phyloP scores from a whole-genome alignment of 768 basidiomycete species.

The Russula vinacea region DNA sequence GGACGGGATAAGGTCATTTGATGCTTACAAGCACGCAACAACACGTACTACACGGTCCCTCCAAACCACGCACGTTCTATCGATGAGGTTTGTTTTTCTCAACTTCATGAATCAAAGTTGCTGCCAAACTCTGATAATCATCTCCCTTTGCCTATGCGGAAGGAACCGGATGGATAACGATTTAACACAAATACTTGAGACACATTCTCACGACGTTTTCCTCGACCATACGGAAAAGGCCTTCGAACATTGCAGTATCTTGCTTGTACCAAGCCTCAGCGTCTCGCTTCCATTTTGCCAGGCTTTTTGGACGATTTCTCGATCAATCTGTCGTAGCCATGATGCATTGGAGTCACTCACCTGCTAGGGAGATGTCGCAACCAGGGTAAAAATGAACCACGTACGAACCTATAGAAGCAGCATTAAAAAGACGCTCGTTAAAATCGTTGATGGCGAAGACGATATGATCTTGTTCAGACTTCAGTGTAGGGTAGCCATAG shows the following conservation, averaged over 20 bases:
- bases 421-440: background rate
- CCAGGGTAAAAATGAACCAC: background rate
- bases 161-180: background rate
- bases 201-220: background rate
- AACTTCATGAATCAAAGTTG: background rate
- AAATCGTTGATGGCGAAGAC: background rate
- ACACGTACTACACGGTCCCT: background rate
- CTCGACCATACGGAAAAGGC: background rate
- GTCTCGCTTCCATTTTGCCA: background rate
- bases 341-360: too few relatives aligned
- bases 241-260: background rate
- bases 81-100: background rate
- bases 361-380: too few relatives aligned
- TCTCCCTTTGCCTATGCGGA: background rate
- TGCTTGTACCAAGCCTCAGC: background rate
- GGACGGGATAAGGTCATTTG: background rate
- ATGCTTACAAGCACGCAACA: background rate
- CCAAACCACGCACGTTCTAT: conserved; percentile 2
- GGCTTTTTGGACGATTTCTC: too few relatives aligned
- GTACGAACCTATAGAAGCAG: background rate
- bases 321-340: too few relatives aligned
- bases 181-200: background rate
- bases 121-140: background rate
- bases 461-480: background rate
- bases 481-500: background rate